Evolutionary conservation across 371 early-diverging fungal species (phyloP).

Genomic region (Phascolomyces articulosus): DNA sequence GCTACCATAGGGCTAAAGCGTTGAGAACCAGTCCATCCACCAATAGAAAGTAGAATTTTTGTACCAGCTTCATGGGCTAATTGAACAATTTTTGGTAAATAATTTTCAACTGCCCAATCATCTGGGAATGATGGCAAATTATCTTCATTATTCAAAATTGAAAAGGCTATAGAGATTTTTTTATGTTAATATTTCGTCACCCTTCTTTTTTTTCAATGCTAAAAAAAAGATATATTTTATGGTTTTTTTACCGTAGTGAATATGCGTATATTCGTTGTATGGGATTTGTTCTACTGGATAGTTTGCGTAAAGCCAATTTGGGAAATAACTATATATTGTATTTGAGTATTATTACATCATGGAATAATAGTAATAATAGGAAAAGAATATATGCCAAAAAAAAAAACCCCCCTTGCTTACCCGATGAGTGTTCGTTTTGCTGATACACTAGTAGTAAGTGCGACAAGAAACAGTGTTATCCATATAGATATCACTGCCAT

Average conservation of each 20-base stretch:
- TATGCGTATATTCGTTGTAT: constrained; percentile 58
- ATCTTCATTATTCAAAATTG: constrained; percentile 34
- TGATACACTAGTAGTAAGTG: constrained; percentile 20
- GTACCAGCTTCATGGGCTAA: constrained; percentile 60
- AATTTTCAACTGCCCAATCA: constrained; percentile 42
- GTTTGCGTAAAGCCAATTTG: constrained; percentile 61
- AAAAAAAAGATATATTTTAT: too few species aligned
- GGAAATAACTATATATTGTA: constrained; percentile 54
- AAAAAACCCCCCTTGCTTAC: too few species aligned
- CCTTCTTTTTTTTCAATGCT: not conserved
- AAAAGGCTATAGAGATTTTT: constrained; percentile 32
- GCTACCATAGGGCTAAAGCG: constrained; percentile 65
- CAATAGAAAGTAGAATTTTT: constrained; percentile 72
- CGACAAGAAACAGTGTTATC: constrained; percentile 25
- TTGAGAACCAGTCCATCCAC: constrained; percentile 82
- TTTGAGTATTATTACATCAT: too few species aligned
- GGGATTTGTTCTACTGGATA: constrained; percentile 51
- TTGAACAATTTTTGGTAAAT: constrained; percentile 45
- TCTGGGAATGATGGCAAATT: constrained; percentile 51
- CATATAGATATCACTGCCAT: constrained; percentile 6
- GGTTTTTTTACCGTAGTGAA: constrained; percentile 69
- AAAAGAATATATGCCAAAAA: too few species aligned
- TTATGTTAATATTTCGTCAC: not conserved
- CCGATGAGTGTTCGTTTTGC: constrained; percentile 38
- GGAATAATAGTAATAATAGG: not conserved